A percentile compares a stretch with the other conserved stretches of the same genome.
Conservation (phyloP, 2,329 filamentous ascomycete genomes). For the Alternaria hordeiaustralica region DNA sequence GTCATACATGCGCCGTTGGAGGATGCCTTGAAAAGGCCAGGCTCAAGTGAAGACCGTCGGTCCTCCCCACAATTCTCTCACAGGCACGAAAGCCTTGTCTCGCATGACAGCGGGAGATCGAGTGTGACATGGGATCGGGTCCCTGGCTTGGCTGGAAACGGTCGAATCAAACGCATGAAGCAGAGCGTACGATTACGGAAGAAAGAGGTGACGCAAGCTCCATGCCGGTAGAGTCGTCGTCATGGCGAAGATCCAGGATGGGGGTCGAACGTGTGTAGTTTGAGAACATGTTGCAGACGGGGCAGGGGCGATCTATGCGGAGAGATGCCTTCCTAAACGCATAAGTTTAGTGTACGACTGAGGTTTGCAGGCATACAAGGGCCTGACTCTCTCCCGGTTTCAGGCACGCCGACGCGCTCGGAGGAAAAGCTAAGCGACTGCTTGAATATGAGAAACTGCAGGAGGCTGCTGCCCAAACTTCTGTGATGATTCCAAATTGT, state of each 20-base stretch:
- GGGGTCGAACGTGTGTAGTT: slow-evolving; percentile 41
- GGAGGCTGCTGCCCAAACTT: not conserved
- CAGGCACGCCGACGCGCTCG: slow-evolving; percentile 26
- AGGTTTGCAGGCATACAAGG: slow-evolving; percentile 28
- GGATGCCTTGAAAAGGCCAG: slow-evolving; percentile 32
- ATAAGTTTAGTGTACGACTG: slow-evolving; percentile 45
- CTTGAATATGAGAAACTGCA: not conserved
- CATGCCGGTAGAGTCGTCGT: slow-evolving; percentile 26
- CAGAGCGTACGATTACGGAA: slow-evolving; percentile 16
- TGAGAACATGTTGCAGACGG: slow-evolving; percentile 45
- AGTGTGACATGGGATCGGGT: slow-evolving; percentile 23
- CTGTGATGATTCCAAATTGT: not conserved
- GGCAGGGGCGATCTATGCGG: slow-evolving; percentile 26
- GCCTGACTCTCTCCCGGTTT: slow-evolving; percentile 44
- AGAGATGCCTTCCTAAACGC: slow-evolving; percentile 42
- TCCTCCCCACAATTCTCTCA: slow-evolving; percentile 37
- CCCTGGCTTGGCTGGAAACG: slow-evolving; percentile 30
- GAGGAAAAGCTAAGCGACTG: not conserved
- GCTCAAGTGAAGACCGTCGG: slow-evolving; percentile 24
- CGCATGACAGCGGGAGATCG: slow-evolving; percentile 23
- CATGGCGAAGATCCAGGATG: slow-evolving; percentile 26
- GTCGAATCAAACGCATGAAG: slow-evolving; percentile 44
- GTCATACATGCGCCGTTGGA: slow-evolving; percentile 46
- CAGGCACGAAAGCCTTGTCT: slow-evolving; percentile 29
- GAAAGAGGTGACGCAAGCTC: slow-evolving; percentile 24